Evolutionary conservation across 441 rosid genomes (phyloP).

Genomic region (Dalechampia spathulata): DNA sequence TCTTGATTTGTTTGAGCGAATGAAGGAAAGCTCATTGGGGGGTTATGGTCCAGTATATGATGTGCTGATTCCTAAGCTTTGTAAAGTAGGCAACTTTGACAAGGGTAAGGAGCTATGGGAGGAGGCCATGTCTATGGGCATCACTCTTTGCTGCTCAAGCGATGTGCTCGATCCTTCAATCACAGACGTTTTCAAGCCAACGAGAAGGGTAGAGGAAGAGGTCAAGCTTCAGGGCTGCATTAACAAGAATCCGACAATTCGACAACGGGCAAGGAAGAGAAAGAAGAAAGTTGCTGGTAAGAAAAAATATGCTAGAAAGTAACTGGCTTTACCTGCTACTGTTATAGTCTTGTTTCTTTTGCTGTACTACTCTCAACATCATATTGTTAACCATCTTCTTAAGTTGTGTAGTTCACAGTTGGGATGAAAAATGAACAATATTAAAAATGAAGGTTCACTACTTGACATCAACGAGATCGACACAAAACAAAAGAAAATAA

Average conservation of each 20-base stretch:
- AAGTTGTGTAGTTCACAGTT: no score
- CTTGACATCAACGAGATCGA: no score
- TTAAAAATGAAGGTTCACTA: no score
- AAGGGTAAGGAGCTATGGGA: conserved; percentile 70
- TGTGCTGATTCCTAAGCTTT: conserved; percentile 65
- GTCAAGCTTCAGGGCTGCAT: conserved; percentile 21
- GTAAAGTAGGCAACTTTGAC: conserved; percentile 62
- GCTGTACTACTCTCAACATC: no score
- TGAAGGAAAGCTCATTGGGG: conserved; percentile 52
- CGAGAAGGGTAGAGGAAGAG: conserved; percentile 39
- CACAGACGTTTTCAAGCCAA: conserved; percentile 53
- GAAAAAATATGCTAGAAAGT: conserved; percentile 5
- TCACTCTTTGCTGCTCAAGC: conserved; percentile 33
- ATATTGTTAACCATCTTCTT: no score
- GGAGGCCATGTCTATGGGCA: conserved; percentile 45
- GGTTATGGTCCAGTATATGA: conserved; percentile 66
- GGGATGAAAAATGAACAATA: no score
- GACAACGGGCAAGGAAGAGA: conserved; percentile 16
- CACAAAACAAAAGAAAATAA: no score
- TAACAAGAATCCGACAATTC: conserved; percentile 19
- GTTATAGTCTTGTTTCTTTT: no score
- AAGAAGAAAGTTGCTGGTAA: conserved; percentile 1
- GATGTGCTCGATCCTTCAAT: conserved; percentile 49
- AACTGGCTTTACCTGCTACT: no score
- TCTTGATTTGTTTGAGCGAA: conserved; percentile 58